A percentile compares a stretch with the other conserved stretches of the same genome.
These are phyloP conservation scores for Ogataea dorogensis DNA, from an alignment of 805 yeast genomes.

Conservation along the genomic window DNA sequence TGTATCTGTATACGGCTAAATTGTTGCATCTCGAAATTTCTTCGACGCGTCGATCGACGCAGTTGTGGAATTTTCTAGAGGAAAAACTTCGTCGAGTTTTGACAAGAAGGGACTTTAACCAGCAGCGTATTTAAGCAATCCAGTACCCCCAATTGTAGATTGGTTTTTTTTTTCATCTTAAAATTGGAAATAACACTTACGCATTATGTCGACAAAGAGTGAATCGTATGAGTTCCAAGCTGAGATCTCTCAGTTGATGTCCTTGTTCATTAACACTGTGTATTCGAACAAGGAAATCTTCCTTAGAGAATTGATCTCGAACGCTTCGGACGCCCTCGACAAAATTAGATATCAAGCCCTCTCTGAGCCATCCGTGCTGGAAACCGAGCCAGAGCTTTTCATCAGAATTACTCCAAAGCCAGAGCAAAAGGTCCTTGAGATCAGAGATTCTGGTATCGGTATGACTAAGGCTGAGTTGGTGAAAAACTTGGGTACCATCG, in stretches of 20 bases:
- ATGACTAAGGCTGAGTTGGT: conserved; percentile 99
- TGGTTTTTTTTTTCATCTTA: conserved; percentile 7
- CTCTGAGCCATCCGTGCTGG: conserved; percentile 87
- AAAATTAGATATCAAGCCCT: conserved; percentile 97
- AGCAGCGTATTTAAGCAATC: conserved; percentile 8
- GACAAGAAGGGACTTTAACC: conserved; percentile 7
- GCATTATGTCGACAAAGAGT: conserved; percentile 38
- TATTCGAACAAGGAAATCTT: conserved; percentile 99
- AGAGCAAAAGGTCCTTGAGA: conserved; percentile 90
- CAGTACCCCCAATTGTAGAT: conserved; percentile 2
- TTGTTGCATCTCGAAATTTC: conserved; percentile 8
- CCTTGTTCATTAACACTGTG: conserved; percentile 99
- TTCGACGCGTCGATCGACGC: conserved; percentile 13
- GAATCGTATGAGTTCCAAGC: conserved; percentile 98
- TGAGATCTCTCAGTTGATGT: conserved; percentile 99
- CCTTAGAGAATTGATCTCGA: conserved; percentile 97
- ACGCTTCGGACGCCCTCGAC: conserved; percentile 98
- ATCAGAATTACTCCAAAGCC: conserved; percentile 97
- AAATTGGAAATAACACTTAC: conserved; percentile 8
- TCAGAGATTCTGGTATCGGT: conserved; percentile 99
- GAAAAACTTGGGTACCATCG: conserved; percentile 99
- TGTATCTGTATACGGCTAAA: too few relatives aligned
- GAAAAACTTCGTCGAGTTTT: conserved; percentile 15
- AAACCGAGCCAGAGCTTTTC: conserved; percentile 92
- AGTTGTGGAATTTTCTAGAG: conserved; percentile 20